A percentile compares a stretch with the other conserved stretches of the same genome.
phyloP scores from a whole-genome alignment of 2,329 filamentous ascomycete genomes.

The Metarhizium brunneum region DNA sequence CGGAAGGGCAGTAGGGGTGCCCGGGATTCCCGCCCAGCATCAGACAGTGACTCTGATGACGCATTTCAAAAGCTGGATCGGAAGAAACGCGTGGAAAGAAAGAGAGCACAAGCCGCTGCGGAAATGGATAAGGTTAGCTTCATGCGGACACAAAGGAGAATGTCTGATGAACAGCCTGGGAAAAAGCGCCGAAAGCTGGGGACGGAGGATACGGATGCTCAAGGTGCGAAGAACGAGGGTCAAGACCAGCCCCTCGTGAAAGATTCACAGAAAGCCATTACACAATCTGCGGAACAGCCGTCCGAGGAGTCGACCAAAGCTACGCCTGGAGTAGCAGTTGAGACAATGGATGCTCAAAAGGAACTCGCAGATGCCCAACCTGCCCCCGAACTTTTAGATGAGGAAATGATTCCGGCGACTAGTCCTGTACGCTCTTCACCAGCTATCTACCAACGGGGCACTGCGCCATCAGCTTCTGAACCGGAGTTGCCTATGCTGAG shows the following conservation, averaged over 20 bases:
- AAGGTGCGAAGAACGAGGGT: not conserved
- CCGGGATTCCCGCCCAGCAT: constrained; percentile 14
- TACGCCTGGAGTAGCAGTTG: constrained; percentile 17
- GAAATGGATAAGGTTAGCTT: constrained; percentile 33
- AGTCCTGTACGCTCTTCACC: constrained; percentile 24
- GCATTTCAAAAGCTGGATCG: constrained; percentile 23
- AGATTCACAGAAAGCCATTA: constrained; percentile 16
- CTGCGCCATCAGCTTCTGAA: constrained; percentile 14
- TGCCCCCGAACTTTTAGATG: constrained; percentile 11
- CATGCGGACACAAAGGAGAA: constrained; percentile 12
- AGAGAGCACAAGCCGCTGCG: constrained; percentile 29
- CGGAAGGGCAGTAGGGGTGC: constrained; percentile 20
- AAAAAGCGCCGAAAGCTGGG: constrained; percentile 18
- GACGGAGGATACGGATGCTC: not conserved
- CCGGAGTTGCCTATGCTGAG: constrained; percentile 25
- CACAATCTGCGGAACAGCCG: constrained; percentile 15
- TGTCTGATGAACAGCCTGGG: constrained; percentile 13
- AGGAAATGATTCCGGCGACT: constrained; percentile 30
- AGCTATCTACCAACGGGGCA: constrained; percentile 12
- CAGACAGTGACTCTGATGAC: constrained; percentile 26
- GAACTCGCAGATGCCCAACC: not conserved
- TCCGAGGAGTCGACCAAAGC: constrained; percentile 23
- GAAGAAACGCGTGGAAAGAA: constrained; percentile 26
- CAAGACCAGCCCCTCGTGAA: constrained; percentile 5
- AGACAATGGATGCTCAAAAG: constrained; percentile 1